Base-by-base conservation (phyloP, 805 yeast genomes). In the Metschnikowia santaceciliae region DNA sequence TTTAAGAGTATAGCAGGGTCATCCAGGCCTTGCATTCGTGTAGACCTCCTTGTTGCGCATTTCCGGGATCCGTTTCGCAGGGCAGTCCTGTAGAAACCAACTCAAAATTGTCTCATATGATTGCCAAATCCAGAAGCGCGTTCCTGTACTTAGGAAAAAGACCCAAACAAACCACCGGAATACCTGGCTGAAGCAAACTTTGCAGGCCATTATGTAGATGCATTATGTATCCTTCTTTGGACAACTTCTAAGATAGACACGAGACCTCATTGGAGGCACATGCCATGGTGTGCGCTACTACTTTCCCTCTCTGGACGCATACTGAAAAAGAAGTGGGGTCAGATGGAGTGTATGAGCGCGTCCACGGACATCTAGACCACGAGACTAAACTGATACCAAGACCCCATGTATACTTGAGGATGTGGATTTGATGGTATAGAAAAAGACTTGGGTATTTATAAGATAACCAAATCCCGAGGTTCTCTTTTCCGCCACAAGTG, bases 101-200 rank as follows among this genome's bases (percentile, higher is more conserved):
- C 8, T 4, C 14, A n/a, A 7, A 32, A 42, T 33, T 42, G 46
- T 42, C 46, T 42, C 46, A 42, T 33, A 42, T 15, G 46, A 42
- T 42, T 42, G 46, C 46, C 46, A n/a, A 42, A 42, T 32, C 38
- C 22, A 22, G 46, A 42, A 42, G 46, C 46, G 46, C 46, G 46
- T 34, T 42, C 46, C 46, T 42, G 46, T 42, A 42, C 22, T 33
- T 6, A 7, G 32, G 17, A 17, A 33, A 34, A 33, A 6, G 23
- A 30, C 46, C 32, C 20, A 22, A 19, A 37, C 33, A 42, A 32
- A 30, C 15, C n/a, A 17, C 40, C 20, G 20, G 19, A n/a, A 32
- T 19, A 20, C 46, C 34, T 20, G 7, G 20, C 3, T 42, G 38
- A 42, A 23, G 13, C 42, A 14, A 39, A 39, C 32, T 4, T 37